Evolutionary conservation across 352 stramenopile genomes (phyloP), one percentile per base, ranked within the genome.

Genomic region (Phytophthora niederhauseri): DNA sequence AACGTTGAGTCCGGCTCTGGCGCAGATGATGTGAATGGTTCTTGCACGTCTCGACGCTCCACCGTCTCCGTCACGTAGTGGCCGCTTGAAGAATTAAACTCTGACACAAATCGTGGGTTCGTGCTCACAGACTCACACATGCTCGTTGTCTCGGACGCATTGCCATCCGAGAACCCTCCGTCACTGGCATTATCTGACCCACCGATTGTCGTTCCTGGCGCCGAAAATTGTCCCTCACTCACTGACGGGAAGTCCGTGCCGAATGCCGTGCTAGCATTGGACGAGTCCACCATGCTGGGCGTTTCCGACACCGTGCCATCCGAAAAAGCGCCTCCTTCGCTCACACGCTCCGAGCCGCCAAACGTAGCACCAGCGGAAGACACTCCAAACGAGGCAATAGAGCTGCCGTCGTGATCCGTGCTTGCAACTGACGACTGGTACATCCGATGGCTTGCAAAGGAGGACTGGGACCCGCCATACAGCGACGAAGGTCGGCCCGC

Each of bases 331-430:
- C 76, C 83, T 46, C 76, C 80, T 56, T 92, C 85, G 28, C 84
- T 87, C 15, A 85, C 77, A 30, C 82, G 81, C 55, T 94, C 87
- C 36, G 84, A 93, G 2, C 81, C 84, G 19, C 87, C 87, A 65
- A 93, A 90, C 17, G 87, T 94, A 20, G 87, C 87, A 53, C 84
- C 87, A n/a, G 84, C 82, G 3, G 84, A 93, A 14, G 87, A 94
- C 12, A 91, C 80, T 3, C 82, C 83, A 71, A 90, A 87, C 7
- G 87, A 94, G 15, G 77, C 73, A 17, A 90, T 85, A 1, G 86
- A 93, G 43, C 75, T 80, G 15, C 76, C 76, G 19, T 83, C 76
- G 53, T 78, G 72, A 71, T 83, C 76, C 14, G 72, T 79, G 34
- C 66, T 76, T 11, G 72, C 69, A 43, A 71, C 64, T 1, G 76